Base-by-base conservation (phyloP, 2,329 filamentous ascomycete species). In the Amauroascus niger region DNA sequence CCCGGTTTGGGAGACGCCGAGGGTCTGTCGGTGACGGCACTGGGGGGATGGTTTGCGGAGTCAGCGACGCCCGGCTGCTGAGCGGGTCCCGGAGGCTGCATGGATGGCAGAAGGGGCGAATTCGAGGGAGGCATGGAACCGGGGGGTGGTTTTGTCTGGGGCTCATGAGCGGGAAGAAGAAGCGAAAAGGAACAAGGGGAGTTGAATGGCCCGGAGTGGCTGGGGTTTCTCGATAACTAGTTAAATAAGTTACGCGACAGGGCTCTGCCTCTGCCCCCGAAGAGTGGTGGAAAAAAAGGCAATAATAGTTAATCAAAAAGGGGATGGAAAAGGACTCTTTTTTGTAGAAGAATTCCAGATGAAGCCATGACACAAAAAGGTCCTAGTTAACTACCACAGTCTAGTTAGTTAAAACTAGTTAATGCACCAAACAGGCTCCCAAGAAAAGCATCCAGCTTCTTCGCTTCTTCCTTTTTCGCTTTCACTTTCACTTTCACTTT, bases 1-100 rank as follows among this genome's bases (percentile, higher is more conserved):
- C 6, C 28, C 26, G 44, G 33, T 22, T 43, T 47, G 1, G 51
- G 51, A 7, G 55, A 57, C 26, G 35, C 26, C 2, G 55, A 57
- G 18, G 55, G 41, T 32, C 43, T 54, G 33, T 54, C 43, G 16
- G 44, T 49, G 20, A 22, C 9, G 26, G 44, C 26, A 32, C 43
- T 28, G 6, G 32, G n/a, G n/a, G n/a, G 28, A 20, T 46, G 43
- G 20, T 45, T 46, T 9, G 32, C 20, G 20, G 41, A 45, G 18
- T 52, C 51, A 28, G 16, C 22, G 11, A n/a, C 26, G 22, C 40
- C 35, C 18, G 41, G 28, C 35, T 47, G 44, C 26, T 48, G 44
- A 6, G 44, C 44, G 6, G 45, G 46, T 11, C 32, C 45, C 20
- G 46, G 26, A 40, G 54, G 30, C 33, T 46, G 50, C 50, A 46